Base-by-base conservation (phyloP, 2,329 filamentous ascomycete species). In the Xylaria multiplex region DNA sequence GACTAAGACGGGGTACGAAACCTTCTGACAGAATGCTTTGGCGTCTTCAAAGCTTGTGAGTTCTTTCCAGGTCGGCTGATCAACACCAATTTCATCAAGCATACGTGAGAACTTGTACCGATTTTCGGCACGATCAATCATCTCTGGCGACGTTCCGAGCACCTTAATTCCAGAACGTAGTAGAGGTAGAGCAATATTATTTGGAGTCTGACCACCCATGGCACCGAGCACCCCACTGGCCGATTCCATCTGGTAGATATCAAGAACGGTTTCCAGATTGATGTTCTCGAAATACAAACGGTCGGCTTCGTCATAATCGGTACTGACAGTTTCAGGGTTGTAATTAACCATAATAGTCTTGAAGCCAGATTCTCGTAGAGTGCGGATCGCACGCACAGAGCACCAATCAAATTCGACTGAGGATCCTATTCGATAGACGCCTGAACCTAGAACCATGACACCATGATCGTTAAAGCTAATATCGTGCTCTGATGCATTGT, bases 391-490 rank as follows among this genome's bases (percentile, higher is more conserved):
- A 66, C 95, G 87, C 32, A 99, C 96, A 4, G 96, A 97, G 79
- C 96, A 98, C 96, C 96, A 99, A 80, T 99, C 96, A 79, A 99
- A 99, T 78, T 99, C 96, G 65, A 99, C 96, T 0, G 95, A 97
- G 0, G 94, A 97, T 71, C 96, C 96, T 70, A 99, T 99, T 67
- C 96, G 89, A 84, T 98, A 98, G 9, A 97, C 94, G 79, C 95
- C 95, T 37, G 94, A 97, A 14, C 95, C 95, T 35, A 98, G 85
- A 8, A 99, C 95, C 93, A 98, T 97, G 67, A 97, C 88, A 75
- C 96, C 96, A 69, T 95, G 89, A 76, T 99, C 96, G 9, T 93
- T 85, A 75, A 98, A 98, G 14, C 78, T 77, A 62, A 98, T 84
- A 74, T 99, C 96, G 71, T 92, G 90, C 79, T 95, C 91, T 0